Base-by-base conservation (phyloP, 2,329 filamentous ascomycete genomes). In the Pseudogymnoascus sp. region DNA sequence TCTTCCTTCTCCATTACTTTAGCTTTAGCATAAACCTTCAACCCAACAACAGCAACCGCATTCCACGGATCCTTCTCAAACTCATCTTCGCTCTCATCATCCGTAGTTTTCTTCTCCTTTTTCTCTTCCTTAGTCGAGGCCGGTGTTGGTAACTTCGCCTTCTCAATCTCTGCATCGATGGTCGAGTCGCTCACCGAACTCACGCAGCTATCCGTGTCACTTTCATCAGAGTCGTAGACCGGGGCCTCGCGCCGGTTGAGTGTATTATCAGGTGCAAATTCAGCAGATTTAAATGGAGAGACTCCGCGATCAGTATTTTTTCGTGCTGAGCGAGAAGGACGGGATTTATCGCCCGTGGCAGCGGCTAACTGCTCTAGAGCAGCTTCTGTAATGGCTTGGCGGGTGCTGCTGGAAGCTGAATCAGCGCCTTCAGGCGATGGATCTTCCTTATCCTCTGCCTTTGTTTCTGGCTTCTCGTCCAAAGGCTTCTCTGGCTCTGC, bases 51-150 rank as follows among this genome's bases (percentile, higher is more conserved):
- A 60, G 79, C 81, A 50, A 86, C 78, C 3, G 84, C 84, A 68
- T 86, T 86, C 84, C 84, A 87, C 1, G 82, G 80, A 24, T 82
- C 78, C 24, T 77, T 74, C 64, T 82, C 78, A 58, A 80, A 80
- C 61, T 84, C 81, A 64, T 83, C 81, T 8, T 76, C 77, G 17
- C 81, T 79, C 37, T 81, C 80, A 2, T 76, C 73, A 37, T 47
- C 41, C 3, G 11, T n/a, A 2, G 17, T 17, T 21, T 60, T 57
- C 40, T 57, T 60, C 17, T 44, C 59, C 4, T 57, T 60, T 50
- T 60, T 41, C n/a, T 54, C 47, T 17, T 54, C 47, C 29, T 54
- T 54, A 9, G 7, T 31, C 47, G 35, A 13, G 13, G 44, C 29
- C 5, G 29, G n/a, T 13, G 15, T 54, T 54, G 47, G 47, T 5